Evolutionary conservation across 129 eudicot species (phyloP).

Genomic region (Kitagawia praeruptora): DNA sequence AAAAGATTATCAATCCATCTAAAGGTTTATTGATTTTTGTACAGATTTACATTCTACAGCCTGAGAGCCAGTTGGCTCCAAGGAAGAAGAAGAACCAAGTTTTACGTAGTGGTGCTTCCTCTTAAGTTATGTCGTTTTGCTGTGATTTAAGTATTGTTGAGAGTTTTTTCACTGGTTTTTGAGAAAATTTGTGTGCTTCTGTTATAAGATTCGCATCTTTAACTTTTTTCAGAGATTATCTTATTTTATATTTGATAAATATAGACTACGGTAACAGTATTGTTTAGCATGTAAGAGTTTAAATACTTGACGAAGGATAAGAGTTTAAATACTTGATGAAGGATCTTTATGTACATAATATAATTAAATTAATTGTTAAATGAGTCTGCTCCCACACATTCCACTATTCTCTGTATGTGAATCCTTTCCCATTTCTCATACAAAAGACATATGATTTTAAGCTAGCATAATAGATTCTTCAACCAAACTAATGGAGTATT

Average conservation of each 20-base stretch:
- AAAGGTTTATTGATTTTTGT: background rate
- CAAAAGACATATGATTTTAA: too few relatives aligned
- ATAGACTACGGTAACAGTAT: background rate
- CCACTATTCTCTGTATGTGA: too few relatives aligned
- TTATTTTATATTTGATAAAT: background rate
- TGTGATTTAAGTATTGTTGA: background rate
- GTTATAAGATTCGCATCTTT: slow-evolving; percentile 11
- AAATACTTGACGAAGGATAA: too few relatives aligned
- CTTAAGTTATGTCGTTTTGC: background rate
- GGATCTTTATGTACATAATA: too few relatives aligned
- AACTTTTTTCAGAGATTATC: slow-evolving; percentile 8
- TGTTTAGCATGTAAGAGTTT: too few relatives aligned
- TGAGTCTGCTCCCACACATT: too few relatives aligned
- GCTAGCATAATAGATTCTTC: too few relatives aligned
- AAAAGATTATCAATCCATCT: background rate
- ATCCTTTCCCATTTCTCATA: too few relatives aligned
- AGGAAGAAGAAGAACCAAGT: slow-evolving; percentile 30
- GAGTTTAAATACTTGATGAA: too few relatives aligned
- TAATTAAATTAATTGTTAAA: too few relatives aligned
- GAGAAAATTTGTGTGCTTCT: slow-evolving; percentile 10
- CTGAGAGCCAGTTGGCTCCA: slow-evolving; percentile 40
- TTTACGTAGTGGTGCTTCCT: slow-evolving; percentile 22
- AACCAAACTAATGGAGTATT: too few relatives aligned
- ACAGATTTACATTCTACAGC: slow-evolving; percentile 13
- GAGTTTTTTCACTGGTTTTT: slow-evolving; percentile 8